These are phyloP conservation scores for Silene conica DNA, from an alignment of 148 eudicot genomes.

Conservation along the genomic window DNA sequence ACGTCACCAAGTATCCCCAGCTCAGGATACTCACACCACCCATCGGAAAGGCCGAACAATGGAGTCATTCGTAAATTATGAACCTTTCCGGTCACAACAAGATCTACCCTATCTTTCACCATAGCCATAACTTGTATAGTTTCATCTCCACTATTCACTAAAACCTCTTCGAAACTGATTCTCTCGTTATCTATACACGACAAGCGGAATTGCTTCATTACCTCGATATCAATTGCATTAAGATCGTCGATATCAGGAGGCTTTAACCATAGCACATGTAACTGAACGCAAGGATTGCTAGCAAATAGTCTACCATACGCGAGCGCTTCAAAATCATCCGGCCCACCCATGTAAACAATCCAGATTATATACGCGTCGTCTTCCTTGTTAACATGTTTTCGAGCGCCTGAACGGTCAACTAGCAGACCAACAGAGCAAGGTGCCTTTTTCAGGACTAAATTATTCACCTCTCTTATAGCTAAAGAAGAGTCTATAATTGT, in stretches of 20 bases:
- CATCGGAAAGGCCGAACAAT: slow-evolving; percentile 16
- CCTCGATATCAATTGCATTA: slow-evolving; percentile 19
- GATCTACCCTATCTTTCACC: slow-evolving; percentile 19
- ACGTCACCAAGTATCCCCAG: slow-evolving; percentile 25
- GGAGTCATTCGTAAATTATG: slow-evolving; percentile 16
- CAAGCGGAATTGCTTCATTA: slow-evolving; percentile 14
- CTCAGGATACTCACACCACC: slow-evolving; percentile 25
- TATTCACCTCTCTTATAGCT: slow-evolving; percentile 31
- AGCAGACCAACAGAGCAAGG: slow-evolving; percentile 52
- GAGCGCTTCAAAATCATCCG: slow-evolving; percentile 42
- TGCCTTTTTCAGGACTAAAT: slow-evolving; percentile 34
- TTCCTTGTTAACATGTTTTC: no score
- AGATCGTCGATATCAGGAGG: not conserved
- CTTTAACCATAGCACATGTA: slow-evolving; percentile 30
- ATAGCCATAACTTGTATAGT: slow-evolving; percentile 8
- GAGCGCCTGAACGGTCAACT: slow-evolving; percentile 30
- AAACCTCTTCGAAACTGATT: slow-evolving; percentile 9
- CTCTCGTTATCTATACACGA: slow-evolving; percentile 5
- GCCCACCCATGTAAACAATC: slow-evolving; percentile 37
- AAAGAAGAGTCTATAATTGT: slow-evolving; percentile 1
- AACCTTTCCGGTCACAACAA: slow-evolving; percentile 20
- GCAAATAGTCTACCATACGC: slow-evolving; percentile 32
- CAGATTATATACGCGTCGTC: slow-evolving; percentile 9
- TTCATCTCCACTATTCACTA: slow-evolving; percentile 23
- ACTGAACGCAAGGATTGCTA: slow-evolving; percentile 18